These are phyloP conservation scores for Calendula officinalis DNA, from an alignment of 129 eudicot species.

Conservation along the genomic window DNA sequence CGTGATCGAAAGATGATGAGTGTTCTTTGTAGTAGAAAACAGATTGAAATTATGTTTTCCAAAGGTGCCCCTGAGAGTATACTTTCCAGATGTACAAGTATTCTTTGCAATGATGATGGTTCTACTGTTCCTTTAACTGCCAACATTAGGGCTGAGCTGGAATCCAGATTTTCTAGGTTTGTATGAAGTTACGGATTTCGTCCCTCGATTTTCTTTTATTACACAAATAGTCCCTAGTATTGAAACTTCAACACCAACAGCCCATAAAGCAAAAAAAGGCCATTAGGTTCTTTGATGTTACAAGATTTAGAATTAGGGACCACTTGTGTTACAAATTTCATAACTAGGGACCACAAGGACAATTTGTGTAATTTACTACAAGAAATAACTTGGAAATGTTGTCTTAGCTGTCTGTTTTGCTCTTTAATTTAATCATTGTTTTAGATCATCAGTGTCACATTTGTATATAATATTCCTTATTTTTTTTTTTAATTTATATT, in stretches of 20 bases:
- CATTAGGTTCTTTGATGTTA: too few relatives aligned
- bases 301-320: too few relatives aligned
- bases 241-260: too few relatives aligned
- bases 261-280: too few relatives aligned
- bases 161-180: conserved; percentile 73
- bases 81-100: conserved; percentile 75
- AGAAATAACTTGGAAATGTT: conserved; percentile 7
- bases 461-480: not conserved
- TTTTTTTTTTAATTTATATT: conserved; percentile 20
- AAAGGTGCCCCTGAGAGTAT: conserved; percentile 99
- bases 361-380: not conserved
- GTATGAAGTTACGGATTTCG: too few relatives aligned
- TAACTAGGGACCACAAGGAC: too few relatives aligned
- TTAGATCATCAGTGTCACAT: conserved; percentile 5
- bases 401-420: conserved; percentile 8
- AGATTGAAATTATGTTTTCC: conserved; percentile 86
- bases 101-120: conserved; percentile 91
- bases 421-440: not conserved
- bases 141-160: conserved; percentile 69
- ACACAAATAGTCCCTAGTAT: too few relatives aligned
- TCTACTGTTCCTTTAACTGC: conserved; percentile 77
- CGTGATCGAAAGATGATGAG: conserved; percentile 99
- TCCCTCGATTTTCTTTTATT: not conserved
- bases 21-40: conserved; percentile 94
- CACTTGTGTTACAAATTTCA: too few relatives aligned